These are phyloP conservation scores for Syzygium malaccense DNA, from an alignment of 441 rosid genomes.

Conservation along the genomic window DNA sequence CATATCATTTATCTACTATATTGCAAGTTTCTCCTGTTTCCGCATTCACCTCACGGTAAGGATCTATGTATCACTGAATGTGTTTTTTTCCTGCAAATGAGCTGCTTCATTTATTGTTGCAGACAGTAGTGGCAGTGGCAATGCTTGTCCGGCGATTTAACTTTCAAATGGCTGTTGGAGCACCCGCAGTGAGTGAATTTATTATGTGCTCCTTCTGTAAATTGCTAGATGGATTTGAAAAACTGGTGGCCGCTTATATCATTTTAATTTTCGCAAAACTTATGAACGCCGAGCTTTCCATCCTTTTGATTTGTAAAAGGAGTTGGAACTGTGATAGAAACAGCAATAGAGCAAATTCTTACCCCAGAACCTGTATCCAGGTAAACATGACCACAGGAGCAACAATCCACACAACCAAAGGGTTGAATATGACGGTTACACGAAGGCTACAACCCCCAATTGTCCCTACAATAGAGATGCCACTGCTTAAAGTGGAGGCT, in stretches of 20 bases:
- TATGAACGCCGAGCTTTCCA: not conserved
- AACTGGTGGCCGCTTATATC: not conserved
- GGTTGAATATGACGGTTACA: constrained; percentile 66
- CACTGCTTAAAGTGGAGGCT: constrained; percentile 22
- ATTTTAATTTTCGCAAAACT: not conserved
- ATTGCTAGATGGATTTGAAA: not conserved
- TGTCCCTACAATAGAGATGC: constrained; percentile 34
- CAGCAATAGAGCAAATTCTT: not conserved
- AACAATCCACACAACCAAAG: constrained; percentile 94
- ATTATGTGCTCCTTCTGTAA: not conserved
- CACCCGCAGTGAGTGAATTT: constrained; percentile 68
- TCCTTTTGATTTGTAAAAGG: not conserved
- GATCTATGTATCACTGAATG: not conserved
- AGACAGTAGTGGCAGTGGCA: constrained; percentile 85
- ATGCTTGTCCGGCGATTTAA: constrained; percentile 81
- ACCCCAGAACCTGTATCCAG: constrained; percentile 25
- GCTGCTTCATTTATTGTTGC: constrained; percentile 10
- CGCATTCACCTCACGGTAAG: not conserved
- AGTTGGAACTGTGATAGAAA: not conserved
- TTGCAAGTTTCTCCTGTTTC: not conserved
- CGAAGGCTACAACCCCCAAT: constrained; percentile 48
- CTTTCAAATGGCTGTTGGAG: constrained; percentile 77
- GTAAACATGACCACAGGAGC: constrained; percentile 99
- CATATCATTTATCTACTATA: not conserved
- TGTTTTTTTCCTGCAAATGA: not conserved